A percentile compares a stretch with the other conserved stretches of the same genome.
These are phyloP conservation scores for Pichia kudriavzevii DNA, from an alignment of 1,139 yeast species.

Conservation along the genomic window DNA sequence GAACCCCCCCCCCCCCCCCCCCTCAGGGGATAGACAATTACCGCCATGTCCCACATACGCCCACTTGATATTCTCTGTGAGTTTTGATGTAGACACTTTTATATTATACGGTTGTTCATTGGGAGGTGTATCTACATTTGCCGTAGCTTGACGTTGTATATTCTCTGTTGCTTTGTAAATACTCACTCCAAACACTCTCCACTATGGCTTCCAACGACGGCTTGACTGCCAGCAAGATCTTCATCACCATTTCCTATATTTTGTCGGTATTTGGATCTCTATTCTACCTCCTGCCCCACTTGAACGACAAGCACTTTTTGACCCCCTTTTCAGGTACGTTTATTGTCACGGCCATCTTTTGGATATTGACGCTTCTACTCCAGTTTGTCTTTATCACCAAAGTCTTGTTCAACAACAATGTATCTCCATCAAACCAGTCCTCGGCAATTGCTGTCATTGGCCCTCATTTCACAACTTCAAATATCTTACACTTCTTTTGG, in stretches of 20 bases:
- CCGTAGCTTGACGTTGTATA: background rate
- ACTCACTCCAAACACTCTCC: too few relatives aligned
- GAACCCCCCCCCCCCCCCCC: too few relatives aligned
- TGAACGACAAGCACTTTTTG: slow-evolving; percentile 29
- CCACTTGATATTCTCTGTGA: too few relatives aligned
- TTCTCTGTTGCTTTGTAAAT: too few relatives aligned
- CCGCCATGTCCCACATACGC: too few relatives aligned
- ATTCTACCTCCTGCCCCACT: slow-evolving; percentile 38
- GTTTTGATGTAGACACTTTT: too few relatives aligned
- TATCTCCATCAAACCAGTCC: slow-evolving; percentile 24
- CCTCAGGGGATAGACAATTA: background rate
- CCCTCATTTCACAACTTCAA: slow-evolving; percentile 56
- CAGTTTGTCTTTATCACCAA: slow-evolving; percentile 50
- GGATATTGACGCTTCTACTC: slow-evolving; percentile 46
- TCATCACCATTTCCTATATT: slow-evolving; percentile 42
- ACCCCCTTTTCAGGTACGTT: slow-evolving; percentile 68
- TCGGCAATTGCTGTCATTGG: slow-evolving; percentile 37
- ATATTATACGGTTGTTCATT: too few relatives aligned
- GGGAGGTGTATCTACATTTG: background rate
- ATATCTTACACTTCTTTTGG: slow-evolving; percentile 57
- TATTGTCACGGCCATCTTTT: slow-evolving; percentile 45
- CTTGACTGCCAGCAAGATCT: slow-evolving; percentile 34
- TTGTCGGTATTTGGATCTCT: slow-evolving; percentile 50
- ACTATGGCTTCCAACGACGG: slow-evolving; percentile 17
- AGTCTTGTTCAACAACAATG: slow-evolving; percentile 38